Evolutionary conservation across 352 stramenopile genomes (phyloP), one percentile per base, ranked within the genome.

Genomic region (Globisporangium barbulae): DNA sequence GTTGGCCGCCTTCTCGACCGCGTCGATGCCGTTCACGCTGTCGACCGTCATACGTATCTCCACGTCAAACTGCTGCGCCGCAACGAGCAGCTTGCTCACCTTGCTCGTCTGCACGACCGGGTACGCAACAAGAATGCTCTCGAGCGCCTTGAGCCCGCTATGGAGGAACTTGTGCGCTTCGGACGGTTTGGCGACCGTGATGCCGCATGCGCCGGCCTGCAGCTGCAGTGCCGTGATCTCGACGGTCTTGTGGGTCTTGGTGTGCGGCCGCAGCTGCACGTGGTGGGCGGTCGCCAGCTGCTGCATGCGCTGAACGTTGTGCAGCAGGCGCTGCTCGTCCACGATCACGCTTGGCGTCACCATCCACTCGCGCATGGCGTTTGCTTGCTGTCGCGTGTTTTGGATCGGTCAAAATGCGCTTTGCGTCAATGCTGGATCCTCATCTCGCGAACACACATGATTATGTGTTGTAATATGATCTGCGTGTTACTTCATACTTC

Each of bases 231-330:
- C 39, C 37, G 83, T 72, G 66, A 90, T 83, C 66, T 93, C 83
- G 15, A 80, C 64, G 25, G 76, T 90, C 70, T 93, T 93, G 81
- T 93, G 83, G 57, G 81, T 90, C 73, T 92, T 92, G 48, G 70
- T 70, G 53, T 93, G 83, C 33, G 83, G 83, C 2, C 83, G 83
- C 42, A 93, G 70, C 41, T 78, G 69, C 52, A 93, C 81, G 49
- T 67, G 9, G 39, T 90, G 64, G 25, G 37, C 45, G 15, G 53
- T 68, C 9, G 83, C 81, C 30, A 88, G 59, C 59, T 69, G 62
- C 68, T 92, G 83, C 83, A 92, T 92, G 58, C 72, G 70, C 33
- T 83, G 62, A 35, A 92, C 75, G 56, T 93, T 93, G 68, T 59
- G 75, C n/a, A 55, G 67, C 59, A 90, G 56, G 13, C 81, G 81